Evolutionary conservation across 2,329 filamentous ascomycete species (phyloP), one percentile per base, ranked within the genome.

Genomic region (Talaromyces piceae): DNA sequence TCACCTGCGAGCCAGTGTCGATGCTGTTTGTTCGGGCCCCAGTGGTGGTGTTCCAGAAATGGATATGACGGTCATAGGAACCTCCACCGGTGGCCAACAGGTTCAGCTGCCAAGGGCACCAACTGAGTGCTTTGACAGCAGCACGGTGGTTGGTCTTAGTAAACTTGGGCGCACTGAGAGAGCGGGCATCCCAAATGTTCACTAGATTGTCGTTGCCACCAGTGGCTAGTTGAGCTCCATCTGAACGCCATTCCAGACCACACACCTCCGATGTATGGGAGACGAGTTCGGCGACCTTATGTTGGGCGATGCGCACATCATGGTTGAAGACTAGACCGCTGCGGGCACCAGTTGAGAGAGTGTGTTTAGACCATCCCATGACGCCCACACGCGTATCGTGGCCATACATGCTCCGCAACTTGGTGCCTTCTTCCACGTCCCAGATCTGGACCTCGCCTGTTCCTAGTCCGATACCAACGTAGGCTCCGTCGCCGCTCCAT

Each of bases 141-240:
- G 93, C 93, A 73, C 93, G 93, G 80, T 98, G 93, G 80, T 98
- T 98, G 66, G 91, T 95, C 84, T 98, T 98, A 73, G 90, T 93
- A 78, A 97, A 97, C 76, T 97, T 97, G 69, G 93, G 93, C 8
- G 94, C 91, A 16, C 83, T 84, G 54, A 98, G 80, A 7, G 89
- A 93, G 47, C 93, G 89, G 51, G 93, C 91, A 71, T 98, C 93
- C 93, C 93, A 98, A 75, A 98, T 98, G 63, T 88, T 94, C 59
- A 98, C 93, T 50, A 98, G 80, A 78, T 98, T 98, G 80, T 98
- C 93, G 66, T 98, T 98, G 70, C 91, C 93, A 63, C 93, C 93
- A 50, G 93, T 97, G 49, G 93, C 93, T 55, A 98, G 86, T 77
- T 97, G 93, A 49, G 91, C 88, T 60, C 93, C 93, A 67, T 98